Evolutionary conservation across 306 rosid genomes (phyloP).

Genomic region (Crataegus laevigata): DNA sequence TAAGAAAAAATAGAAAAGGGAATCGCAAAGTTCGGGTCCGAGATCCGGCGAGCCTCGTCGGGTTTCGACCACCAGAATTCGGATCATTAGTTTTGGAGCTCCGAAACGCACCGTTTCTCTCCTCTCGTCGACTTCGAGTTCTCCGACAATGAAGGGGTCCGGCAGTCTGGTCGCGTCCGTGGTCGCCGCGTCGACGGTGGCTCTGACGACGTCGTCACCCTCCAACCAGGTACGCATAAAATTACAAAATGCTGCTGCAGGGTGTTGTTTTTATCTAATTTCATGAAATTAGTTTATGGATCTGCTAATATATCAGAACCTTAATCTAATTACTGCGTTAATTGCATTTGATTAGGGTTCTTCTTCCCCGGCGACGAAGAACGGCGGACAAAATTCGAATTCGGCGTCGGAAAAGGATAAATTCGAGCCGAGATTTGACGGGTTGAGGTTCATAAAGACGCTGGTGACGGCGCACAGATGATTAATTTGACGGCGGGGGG

Average conservation of each 20-base stretch:
- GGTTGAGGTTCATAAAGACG: conserved; percentile 85
- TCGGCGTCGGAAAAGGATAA: conserved; percentile 38
- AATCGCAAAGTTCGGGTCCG: conserved; percentile 6
- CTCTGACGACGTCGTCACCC: conserved; percentile 27
- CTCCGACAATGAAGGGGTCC: conserved; percentile 32
- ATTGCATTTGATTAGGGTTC: conserved; percentile 13
- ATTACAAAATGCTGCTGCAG: not conserved
- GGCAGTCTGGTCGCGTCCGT: conserved; percentile 44
- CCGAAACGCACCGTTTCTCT: not conserved
- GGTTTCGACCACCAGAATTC: conserved; percentile 22
- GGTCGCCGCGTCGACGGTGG: conserved; percentile 45
- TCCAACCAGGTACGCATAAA: conserved; percentile 16
- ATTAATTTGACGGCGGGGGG: not conserved
- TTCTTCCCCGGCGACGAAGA: conserved; percentile 1
- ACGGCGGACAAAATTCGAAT: not conserved
- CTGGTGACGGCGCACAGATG: conserved; percentile 88
- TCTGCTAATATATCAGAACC: not conserved
- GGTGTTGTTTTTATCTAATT: not conserved
- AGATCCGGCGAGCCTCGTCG: conserved; percentile 38
- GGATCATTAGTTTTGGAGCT: not conserved
- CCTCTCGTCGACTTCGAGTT: not conserved
- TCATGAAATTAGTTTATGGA: not conserved
- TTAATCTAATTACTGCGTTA: not conserved
- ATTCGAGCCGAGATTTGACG: conserved; percentile 85
- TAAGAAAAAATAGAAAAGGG: not conserved